Evolutionary conservation across 805 yeast species (phyloP).

Genomic region (Brettanomyces naardenensis): DNA sequence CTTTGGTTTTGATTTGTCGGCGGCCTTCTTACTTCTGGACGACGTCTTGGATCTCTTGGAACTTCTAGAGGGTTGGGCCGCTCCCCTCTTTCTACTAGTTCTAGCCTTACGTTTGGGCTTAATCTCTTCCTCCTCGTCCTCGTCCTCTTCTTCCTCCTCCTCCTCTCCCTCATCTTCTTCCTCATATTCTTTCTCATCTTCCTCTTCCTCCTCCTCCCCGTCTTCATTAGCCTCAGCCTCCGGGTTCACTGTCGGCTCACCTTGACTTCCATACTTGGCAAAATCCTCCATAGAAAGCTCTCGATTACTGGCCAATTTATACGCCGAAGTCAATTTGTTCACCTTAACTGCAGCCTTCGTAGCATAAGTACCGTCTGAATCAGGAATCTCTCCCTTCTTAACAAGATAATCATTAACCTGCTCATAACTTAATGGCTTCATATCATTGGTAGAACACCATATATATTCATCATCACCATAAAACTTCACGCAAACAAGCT

Average conservation of each 20-base stretch:
- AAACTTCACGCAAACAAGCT: slow-evolving; percentile 46
- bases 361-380: slow-evolving; percentile 35
- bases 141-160: slow-evolving; percentile 17
- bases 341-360: slow-evolving; percentile 39
- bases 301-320: slow-evolving; percentile 18
- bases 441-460: slow-evolving; percentile 51
- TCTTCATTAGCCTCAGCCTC: background rate
- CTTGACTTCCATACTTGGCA: slow-evolving; percentile 33
- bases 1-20: slow-evolving; percentile 7
- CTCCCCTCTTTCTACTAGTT: slow-evolving; percentile 25
- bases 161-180: slow-evolving; percentile 6
- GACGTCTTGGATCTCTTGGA: slow-evolving; percentile 1
- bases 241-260: slow-evolving; percentile 23
- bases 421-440: slow-evolving; percentile 36
- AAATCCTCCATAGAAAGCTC: slow-evolving; percentile 45
- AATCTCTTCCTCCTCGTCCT: slow-evolving; percentile 25
- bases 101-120: slow-evolving; percentile 12
- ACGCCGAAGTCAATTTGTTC: slow-evolving; percentile 23
- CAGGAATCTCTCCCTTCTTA: slow-evolving; percentile 21
- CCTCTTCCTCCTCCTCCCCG: background rate
- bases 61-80: background rate
- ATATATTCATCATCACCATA: slow-evolving; percentile 66
- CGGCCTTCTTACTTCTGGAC: slow-evolving; percentile 5
- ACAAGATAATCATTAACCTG: slow-evolving; percentile 29
- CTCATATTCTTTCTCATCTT: slow-evolving; percentile 3